Base-by-base conservation (phyloP, 495 filamentous ascomycete species). In the Antarctomyces pellizariae region DNA sequence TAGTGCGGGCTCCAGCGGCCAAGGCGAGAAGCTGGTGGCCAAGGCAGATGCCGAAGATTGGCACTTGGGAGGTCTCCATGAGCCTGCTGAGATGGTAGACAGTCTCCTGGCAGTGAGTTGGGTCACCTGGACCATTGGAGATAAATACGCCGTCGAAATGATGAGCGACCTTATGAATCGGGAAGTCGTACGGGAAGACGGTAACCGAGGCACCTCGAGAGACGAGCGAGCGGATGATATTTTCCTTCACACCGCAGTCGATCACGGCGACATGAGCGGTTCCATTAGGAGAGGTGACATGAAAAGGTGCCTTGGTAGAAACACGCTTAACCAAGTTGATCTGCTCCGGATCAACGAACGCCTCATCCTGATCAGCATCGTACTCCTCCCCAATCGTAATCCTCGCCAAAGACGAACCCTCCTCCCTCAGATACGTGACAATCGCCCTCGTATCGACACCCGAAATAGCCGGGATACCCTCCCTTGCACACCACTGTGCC, bases 201-300 rank as follows among this genome's bases (percentile, higher is more conserved):
- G 89, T 95, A 25, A 91, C 73, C 35, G 69, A 76, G 21, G 77
- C 70, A 14, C 83, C 86, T 17, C 86, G 77, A 48, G 56, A 60
- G 36, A 95, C 84, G 34, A 97, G 57, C 45, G 75, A 84, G 36
- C 86, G 75, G 26, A 97, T 67, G 46, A 97, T 97, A 58, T 95
- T 97, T 62, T 97, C 86, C 63, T 97, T 97, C 33, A 97, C 89
- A 50, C 86, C 86, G 46, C 86, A 97, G 54, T 97, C 86, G 47
- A 97, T 71, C 32, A 97, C 64, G 18, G 84, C 86, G 41, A 97
- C 67, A 53, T 97, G 86, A 48, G 72, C 67, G 45, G 75, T 69
- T 32, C 83, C 77, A 37, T 62, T 59, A 22, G 65, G 59, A 18
- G 79, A 75, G 35, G 67, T 67, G 33, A 93, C 72, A 44, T 92